A percentile compares a stretch with the other conserved stretches of the same genome.
Conservation (phyloP, 306 rosid genomes). For the Parietaria judaica region DNA sequence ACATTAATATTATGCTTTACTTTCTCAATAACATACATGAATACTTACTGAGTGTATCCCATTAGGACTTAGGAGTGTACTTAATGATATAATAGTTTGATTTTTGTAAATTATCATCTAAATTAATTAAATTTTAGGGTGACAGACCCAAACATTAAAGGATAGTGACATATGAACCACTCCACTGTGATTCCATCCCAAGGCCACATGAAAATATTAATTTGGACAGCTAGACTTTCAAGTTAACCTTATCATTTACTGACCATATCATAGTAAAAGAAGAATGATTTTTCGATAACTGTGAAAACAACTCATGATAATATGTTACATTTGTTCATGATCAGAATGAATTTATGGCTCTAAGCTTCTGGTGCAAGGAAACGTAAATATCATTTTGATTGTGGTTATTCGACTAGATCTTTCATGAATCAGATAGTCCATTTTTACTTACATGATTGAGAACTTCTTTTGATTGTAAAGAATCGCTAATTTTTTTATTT, state of each 20-base stretch:
- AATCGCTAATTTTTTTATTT: too few relatives aligned
- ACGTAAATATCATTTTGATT: too few relatives aligned
- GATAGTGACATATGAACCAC: conserved; percentile 29
- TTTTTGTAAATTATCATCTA: too few relatives aligned
- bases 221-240: conserved; percentile 18
- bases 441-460: neutral
- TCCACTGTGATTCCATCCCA: conserved; percentile 16
- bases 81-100: too few relatives aligned
- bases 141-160: conserved; percentile 11
- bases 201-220: conserved; percentile 23
- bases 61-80: too few relatives aligned
- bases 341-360: too few relatives aligned
- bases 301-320: neutral
- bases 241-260: conserved; percentile 3
- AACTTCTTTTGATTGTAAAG: neutral
- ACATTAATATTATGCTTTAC: too few relatives aligned
- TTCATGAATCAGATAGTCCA: too few relatives aligned
- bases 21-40: too few relatives aligned
- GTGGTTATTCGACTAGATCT: too few relatives aligned
- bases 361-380: neutral
- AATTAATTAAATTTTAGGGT: neutral
- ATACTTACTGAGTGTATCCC: too few relatives aligned
- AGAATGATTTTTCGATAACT: neutral
- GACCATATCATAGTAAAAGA: neutral
- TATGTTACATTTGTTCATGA: too few relatives aligned